A percentile compares a stretch with the other conserved stretches of the same genome.
phyloP scores from a whole-genome alignment of 805 yeast genomes.

The Candida glaebosa region DNA sequence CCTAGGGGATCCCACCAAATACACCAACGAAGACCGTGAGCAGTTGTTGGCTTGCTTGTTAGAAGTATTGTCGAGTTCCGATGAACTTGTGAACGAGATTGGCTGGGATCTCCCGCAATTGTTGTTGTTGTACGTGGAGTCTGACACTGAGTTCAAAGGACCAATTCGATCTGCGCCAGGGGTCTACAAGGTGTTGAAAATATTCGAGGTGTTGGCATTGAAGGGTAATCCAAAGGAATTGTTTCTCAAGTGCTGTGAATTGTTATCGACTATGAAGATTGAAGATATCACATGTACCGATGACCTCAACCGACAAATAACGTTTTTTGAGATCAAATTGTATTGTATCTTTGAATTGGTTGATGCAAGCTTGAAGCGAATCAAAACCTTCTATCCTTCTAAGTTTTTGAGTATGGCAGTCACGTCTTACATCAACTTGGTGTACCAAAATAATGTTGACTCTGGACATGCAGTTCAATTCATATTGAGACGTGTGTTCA shows the following conservation, averaged over 20 bases:
- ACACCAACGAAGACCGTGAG: slow-evolving; percentile 47
- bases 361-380: slow-evolving; percentile 52
- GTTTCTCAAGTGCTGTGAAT: slow-evolving; percentile 66
- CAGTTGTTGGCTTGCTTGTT: slow-evolving; percentile 45
- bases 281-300: slow-evolving; percentile 12
- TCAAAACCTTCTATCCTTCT: slow-evolving; percentile 73
- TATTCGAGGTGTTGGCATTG: slow-evolving; percentile 62
- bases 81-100: slow-evolving; percentile 56
- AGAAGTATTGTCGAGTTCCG: slow-evolving; percentile 41
- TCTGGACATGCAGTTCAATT: slow-evolving; percentile 22
- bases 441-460: slow-evolving; percentile 34
- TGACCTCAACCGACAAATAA: slow-evolving; percentile 13
- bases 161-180: slow-evolving; percentile 37
- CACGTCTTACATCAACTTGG: slow-evolving; percentile 52
- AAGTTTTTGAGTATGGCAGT: slow-evolving; percentile 70
- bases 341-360: slow-evolving; percentile 68
- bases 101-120: slow-evolving; percentile 92
- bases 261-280: slow-evolving; percentile 41
- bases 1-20: slow-evolving; percentile 45
- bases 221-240: slow-evolving; percentile 81
- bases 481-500: slow-evolving; percentile 57
- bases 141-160: slow-evolving; percentile 21
- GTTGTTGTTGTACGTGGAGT: slow-evolving; percentile 52
- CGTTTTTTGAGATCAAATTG: slow-evolving; percentile 52
- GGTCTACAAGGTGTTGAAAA: slow-evolving; percentile 35